Conservation (phyloP, 106 monocot species). For the Alisma plantagoaquatica region DNA sequence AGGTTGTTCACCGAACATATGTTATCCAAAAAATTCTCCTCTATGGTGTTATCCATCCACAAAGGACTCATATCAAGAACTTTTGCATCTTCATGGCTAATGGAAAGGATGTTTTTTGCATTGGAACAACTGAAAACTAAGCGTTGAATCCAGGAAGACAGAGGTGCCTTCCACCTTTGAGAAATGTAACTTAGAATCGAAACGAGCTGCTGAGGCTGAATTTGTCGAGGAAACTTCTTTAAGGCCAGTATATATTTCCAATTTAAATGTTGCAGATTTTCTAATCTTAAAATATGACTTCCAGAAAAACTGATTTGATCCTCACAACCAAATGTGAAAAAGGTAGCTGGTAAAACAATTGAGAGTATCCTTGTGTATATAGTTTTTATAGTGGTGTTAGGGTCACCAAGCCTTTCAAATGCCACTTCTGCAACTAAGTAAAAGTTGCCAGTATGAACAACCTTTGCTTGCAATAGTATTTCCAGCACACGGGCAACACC, state of each 20-base stretch:
- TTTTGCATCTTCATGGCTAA: conserved; percentile 33
- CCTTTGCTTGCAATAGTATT: conserved; percentile 43
- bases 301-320: conserved; percentile 12
- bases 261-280: conserved; percentile 20
- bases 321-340: conserved; percentile 47
- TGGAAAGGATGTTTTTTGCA: conserved; percentile 23
- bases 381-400: conserved; percentile 42
- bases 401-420: conserved; percentile 84
- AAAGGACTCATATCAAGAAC: conserved; percentile 11
- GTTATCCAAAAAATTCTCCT: conserved; percentile 30
- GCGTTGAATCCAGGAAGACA: conserved; percentile 83
- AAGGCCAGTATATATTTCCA: conserved; percentile 64
- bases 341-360: conserved; percentile 38
- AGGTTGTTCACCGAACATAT: conserved; percentile 66
- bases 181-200: conserved; percentile 83
- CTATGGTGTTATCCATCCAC: conserved; percentile 24
- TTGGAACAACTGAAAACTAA: conserved; percentile 53
- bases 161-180: conserved; percentile 76
- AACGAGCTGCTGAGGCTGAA: conserved; percentile 78
- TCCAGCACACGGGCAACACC: conserved; percentile 58
- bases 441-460: conserved; percentile 47
- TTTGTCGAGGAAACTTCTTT: conserved; percentile 46
- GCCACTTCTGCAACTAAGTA: conserved; percentile 36
- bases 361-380: conserved; percentile 51
- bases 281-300: conserved; percentile 3